phyloP scores from a whole-genome alignment of 441 rosid genomes.

The Gossypium laxum region DNA sequence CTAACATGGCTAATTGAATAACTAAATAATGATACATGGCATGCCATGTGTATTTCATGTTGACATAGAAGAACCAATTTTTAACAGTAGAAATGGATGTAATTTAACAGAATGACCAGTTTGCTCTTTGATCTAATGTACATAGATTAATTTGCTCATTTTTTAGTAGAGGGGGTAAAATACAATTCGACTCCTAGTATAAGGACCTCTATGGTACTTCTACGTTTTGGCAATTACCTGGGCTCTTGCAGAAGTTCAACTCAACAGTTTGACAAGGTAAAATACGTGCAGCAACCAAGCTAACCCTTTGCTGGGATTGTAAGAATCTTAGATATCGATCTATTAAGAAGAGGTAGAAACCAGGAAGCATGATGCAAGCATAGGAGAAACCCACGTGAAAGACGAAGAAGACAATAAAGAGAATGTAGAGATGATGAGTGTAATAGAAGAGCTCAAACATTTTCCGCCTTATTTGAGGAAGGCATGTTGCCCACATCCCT shows the following conservation, averaged over 20 bases:
- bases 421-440: conserved; percentile 42
- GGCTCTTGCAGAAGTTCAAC: conserved; percentile 41
- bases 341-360: conserved; percentile 47
- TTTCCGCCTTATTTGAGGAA: conserved; percentile 25
- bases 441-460: conserved; percentile 51
- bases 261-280: conserved; percentile 37
- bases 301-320: conserved; percentile 33
- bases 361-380: conserved; percentile 39
- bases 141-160: too few species aligned
- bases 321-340: conserved; percentile 42
- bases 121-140: too few species aligned
- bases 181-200: too few species aligned
- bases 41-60: too few species aligned
- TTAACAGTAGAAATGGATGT: too few species aligned
- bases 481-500: conserved; percentile 5
- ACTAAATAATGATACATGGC: too few species aligned
- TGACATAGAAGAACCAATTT: too few species aligned
- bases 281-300: conserved; percentile 36
- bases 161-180: too few species aligned
- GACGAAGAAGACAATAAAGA: conserved; percentile 34
- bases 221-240: conserved; percentile 16
- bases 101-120: too few species aligned
- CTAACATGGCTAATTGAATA: not conserved
- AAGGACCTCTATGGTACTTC: not conserved
- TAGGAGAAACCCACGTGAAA: conserved; percentile 41